Evolutionary conservation across 345 rosid species (phyloP), one percentile per base, ranked within the genome.

Genomic region (Lepidium sativum): DNA sequence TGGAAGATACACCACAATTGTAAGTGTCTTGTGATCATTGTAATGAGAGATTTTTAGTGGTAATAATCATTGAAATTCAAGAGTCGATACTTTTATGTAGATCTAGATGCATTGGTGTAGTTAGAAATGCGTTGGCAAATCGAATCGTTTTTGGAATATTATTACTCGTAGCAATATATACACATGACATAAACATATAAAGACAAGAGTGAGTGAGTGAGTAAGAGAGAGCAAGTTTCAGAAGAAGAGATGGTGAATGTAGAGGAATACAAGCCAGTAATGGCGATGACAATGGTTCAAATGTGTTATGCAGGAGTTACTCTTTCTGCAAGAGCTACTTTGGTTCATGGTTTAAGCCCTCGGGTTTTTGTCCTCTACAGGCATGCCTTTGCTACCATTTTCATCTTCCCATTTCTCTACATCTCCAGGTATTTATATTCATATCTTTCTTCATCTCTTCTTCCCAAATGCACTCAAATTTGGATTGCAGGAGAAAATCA

Each of bases 351-450:
- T n/a, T 35, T 63, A 74, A 78, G 72, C 45, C 79, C 82, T 38
- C 54, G 74, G 1, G 71, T 78, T 57, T 78, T 78, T 58, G 71
- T 75, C 9, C 57, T 78, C 58, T 78, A 78, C 6, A 67, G 82
- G 16, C 82, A 78, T 75, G 82, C 82, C 60, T 57, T 75, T 47
- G 82, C 82, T 6, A 78, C 82, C 27, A 16, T 75, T 42, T 61
- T 57, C 60, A 75, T 78, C 70, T 54, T 63, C 56, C 79, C 79
- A 16, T 45, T 75, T 47, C 52, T 77, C 65, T 75, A 44, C 53
- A 34, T 78, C 14, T 66, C 79, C 4, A 75, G 79, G 75, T 71
- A 63, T 42, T 35, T 70, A 11, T 2, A 6, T 6, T 9, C 14
- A 35, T 9, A 31, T 11, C 29, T 23, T 34, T 8, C 18, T 14